Conservation (phyloP, 257 asterid species). For the Solanum gracilifrons region DNA sequence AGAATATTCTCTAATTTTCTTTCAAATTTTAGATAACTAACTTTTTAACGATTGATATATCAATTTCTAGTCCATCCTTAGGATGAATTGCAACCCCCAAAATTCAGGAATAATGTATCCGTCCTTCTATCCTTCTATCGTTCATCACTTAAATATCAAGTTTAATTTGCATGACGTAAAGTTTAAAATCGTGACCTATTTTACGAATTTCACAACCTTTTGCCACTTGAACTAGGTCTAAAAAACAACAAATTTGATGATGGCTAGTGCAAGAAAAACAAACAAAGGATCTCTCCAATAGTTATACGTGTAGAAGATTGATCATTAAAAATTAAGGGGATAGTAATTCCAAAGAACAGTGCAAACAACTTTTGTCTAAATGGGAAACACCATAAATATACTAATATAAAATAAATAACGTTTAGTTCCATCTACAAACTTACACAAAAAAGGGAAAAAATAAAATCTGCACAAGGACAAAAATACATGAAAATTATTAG, state of each 20-base stretch:
- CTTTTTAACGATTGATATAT: neutral
- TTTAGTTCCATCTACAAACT: neutral
- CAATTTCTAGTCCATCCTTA: neutral
- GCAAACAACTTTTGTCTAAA: neutral
- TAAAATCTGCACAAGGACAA: neutral
- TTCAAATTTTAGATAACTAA: neutral
- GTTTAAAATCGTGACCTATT: fast-evolving
- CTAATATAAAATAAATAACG: neutral
- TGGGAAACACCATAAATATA: neutral
- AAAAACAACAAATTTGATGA: neutral
- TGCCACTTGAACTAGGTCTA: neutral
- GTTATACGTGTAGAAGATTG: conserved; percentile 21
- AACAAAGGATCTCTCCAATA: conserved; percentile 3
- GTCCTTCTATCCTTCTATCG: too few species aligned
- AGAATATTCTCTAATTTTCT: neutral
- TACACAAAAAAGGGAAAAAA: neutral
- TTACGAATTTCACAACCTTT: neutral
- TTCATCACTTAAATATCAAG: neutral
- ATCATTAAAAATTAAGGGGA: neutral
- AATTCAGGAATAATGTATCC: neutral
- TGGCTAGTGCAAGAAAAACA: neutral
- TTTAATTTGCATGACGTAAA: neutral
- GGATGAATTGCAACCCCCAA: neutral
- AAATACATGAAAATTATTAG: neutral
- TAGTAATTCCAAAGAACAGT: conserved; percentile 3